phyloP scores from a whole-genome alignment of 805 yeast genomes.

The Aciculoconidium aculeatum region DNA sequence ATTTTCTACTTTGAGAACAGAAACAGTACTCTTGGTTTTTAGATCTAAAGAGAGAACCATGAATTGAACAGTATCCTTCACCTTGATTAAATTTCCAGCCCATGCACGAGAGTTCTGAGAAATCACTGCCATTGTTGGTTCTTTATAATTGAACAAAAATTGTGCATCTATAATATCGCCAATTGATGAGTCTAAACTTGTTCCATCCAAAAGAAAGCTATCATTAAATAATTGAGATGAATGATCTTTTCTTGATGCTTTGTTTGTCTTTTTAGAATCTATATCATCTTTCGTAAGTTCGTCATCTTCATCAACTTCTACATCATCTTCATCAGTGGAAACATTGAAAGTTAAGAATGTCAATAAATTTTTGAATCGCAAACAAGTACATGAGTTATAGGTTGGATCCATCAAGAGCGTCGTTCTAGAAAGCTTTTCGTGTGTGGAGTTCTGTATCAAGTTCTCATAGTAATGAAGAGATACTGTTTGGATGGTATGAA shows the following conservation, averaged over 20 bases:
- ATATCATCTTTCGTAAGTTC: conserved; percentile 6
- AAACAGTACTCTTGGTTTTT: conserved; percentile 50
- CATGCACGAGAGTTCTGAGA: conserved; percentile 55
- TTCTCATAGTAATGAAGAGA: conserved; percentile 86
- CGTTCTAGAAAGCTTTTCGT: conserved; percentile 37
- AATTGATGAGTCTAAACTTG: conserved; percentile 51
- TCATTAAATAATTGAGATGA: conserved; percentile 40
- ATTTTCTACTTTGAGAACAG: conserved; percentile 57
- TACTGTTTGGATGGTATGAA: conserved; percentile 56
- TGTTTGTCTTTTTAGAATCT: conserved; percentile 7
- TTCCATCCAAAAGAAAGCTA: conserved; percentile 56
- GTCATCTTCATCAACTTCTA: conserved; percentile 32
- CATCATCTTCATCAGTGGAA: conserved; percentile 36
- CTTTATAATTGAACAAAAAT: conserved; percentile 68
- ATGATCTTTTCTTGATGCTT: conserved; percentile 5
- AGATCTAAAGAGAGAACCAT: conserved; percentile 66
- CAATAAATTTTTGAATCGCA: conserved; percentile 60
- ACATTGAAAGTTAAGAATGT: conserved; percentile 63
- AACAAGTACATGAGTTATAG: conserved; percentile 44
- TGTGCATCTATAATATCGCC: conserved; percentile 64
- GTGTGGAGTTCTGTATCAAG: conserved; percentile 46
- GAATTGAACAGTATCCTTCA: conserved; percentile 57
- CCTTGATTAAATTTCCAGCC: conserved; percentile 66
- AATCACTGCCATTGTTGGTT: conserved; percentile 74
- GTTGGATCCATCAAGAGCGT: conserved; percentile 58